Percentiles rank a stretch among this genome's conserved stretches.
These are phyloP conservation scores for Fusarium torulosum DNA, from an alignment of 2,329 filamentous ascomycete genomes.

Conservation along the genomic window DNA sequence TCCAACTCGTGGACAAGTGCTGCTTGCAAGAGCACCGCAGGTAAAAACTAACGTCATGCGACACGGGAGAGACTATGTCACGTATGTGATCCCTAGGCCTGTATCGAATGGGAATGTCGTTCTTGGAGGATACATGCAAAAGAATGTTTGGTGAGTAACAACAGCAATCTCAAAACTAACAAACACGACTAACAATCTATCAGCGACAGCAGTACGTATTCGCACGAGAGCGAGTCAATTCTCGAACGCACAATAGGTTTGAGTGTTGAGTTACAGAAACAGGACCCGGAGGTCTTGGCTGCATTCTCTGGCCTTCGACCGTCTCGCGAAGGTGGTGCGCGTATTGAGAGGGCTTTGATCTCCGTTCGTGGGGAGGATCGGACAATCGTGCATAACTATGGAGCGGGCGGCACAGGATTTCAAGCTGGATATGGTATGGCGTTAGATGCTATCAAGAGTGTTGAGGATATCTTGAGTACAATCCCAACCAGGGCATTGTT, in stretches of 20 bases:
- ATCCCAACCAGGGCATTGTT: neutral
- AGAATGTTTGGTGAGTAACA: neutral
- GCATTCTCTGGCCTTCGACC: constrained; percentile 8
- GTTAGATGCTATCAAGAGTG: neutral
- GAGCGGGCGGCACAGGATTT: constrained; percentile 10
- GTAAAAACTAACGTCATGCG: constrained; percentile 8
- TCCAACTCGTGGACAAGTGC: constrained; percentile 1
- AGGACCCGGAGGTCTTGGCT: neutral
- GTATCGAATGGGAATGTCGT: constrained; percentile 13
- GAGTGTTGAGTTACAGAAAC: neutral
- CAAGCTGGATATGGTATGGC: constrained; percentile 18
- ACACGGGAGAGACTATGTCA: constrained; percentile 5
- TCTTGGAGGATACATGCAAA: constrained; percentile 14
- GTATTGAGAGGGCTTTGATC: neutral
- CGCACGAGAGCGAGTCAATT: neutral
- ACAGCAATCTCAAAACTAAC: accelerated
- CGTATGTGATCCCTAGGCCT: constrained; percentile 3
- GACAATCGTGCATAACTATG: constrained; percentile 4
- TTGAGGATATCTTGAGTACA: neutral
- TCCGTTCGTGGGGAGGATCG: neutral
- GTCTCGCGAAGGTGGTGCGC: constrained; percentile 3
- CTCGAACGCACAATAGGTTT: constrained; percentile 1
- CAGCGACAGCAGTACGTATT: constrained; percentile 3
- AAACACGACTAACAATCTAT: accelerated
- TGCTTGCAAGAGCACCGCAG: neutral